These are phyloP conservation scores for Cladosporium velox DNA, from an alignment of 2,329 filamentous ascomycete genomes.

Conservation along the genomic window DNA sequence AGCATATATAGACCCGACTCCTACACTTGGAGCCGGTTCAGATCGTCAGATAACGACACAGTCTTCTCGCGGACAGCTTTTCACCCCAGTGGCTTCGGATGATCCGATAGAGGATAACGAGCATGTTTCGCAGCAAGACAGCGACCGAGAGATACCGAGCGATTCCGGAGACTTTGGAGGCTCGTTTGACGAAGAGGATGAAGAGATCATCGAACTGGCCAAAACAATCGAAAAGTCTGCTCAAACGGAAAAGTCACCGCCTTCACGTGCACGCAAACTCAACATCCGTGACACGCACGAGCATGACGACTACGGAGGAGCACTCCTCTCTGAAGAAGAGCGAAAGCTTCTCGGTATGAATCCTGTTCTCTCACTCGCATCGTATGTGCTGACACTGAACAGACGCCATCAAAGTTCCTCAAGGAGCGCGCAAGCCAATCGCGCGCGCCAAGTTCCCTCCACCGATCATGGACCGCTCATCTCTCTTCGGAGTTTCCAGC, in stretches of 20 bases:
- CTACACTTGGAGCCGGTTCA: not conserved
- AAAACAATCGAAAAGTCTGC: conserved; percentile 9
- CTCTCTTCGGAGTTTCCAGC: conserved; percentile 55
- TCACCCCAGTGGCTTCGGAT: not conserved
- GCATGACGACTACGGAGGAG: conserved; percentile 36
- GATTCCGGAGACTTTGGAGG: not conserved
- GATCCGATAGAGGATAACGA: not conserved
- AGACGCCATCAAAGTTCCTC: conserved; percentile 17
- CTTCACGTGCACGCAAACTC: conserved; percentile 31
- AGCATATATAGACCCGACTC: not conserved
- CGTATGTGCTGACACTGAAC: not conserved
- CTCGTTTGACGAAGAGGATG: conserved; percentile 22
- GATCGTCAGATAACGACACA: not conserved
- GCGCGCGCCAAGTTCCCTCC: conserved; percentile 55
- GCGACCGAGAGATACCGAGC: not conserved
- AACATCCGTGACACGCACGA: conserved; percentile 35
- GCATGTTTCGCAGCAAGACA: not conserved
- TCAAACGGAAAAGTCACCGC: conserved; percentile 20
- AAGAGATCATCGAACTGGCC: conserved; percentile 23
- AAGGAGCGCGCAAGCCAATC: conserved; percentile 43
- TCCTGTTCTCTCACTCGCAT: not conserved
- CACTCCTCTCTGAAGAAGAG: conserved; percentile 31
- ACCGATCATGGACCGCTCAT: conserved; percentile 54
- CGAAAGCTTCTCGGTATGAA: conserved; percentile 29
- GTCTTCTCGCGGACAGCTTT: not conserved